phyloP scores from a whole-genome alignment of 805 yeast genomes.

The Metahyphopichia silvanorum region DNA sequence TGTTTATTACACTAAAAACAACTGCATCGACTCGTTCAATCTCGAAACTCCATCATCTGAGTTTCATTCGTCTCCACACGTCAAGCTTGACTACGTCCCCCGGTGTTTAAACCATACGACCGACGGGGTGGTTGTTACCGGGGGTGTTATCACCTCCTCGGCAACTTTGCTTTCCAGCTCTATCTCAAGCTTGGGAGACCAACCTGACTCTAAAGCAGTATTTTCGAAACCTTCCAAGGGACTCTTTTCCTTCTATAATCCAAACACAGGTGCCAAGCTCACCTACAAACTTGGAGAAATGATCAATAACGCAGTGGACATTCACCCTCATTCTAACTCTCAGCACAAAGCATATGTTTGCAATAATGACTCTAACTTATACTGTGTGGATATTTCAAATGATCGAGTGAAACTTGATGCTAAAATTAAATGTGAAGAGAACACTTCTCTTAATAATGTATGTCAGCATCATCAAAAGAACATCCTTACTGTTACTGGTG shows the following conservation, averaged over 20 bases:
- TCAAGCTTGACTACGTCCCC: conserved; percentile 62
- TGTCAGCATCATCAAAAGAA: conserved; percentile 49
- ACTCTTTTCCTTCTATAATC: conserved; percentile 54
- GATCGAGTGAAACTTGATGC: conserved; percentile 38
- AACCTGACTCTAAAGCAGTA: conserved; percentile 1
- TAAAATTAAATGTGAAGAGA: conserved; percentile 46
- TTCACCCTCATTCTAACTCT: conserved; percentile 37
- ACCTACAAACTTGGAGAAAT: conserved; percentile 69
- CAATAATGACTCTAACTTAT: conserved; percentile 77
- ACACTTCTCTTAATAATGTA: conserved; percentile 73
- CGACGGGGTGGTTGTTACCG: conserved; percentile 47
- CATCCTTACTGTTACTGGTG: conserved; percentile 64
- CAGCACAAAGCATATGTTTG: conserved; percentile 64
- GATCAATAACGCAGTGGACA: conserved; percentile 76
- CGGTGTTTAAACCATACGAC: conserved; percentile 59
- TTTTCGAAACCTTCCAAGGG: conserved; percentile 52
- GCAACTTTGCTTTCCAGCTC: conserved; percentile 22
- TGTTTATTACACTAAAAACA: conserved; percentile 58
- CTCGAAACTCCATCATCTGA: conserved; percentile 22
- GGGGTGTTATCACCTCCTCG: conserved; percentile 46
- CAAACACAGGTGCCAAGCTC: conserved; percentile 42
- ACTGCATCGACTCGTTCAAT: conserved; percentile 46
- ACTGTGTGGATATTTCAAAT: conserved; percentile 56
- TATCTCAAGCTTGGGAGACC: conserved; percentile 17
- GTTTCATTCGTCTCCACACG: conserved; percentile 25